phyloP scores from a whole-genome alignment of 371 early-diverging fungal genomes.

The Blakeslea trispora region DNA sequence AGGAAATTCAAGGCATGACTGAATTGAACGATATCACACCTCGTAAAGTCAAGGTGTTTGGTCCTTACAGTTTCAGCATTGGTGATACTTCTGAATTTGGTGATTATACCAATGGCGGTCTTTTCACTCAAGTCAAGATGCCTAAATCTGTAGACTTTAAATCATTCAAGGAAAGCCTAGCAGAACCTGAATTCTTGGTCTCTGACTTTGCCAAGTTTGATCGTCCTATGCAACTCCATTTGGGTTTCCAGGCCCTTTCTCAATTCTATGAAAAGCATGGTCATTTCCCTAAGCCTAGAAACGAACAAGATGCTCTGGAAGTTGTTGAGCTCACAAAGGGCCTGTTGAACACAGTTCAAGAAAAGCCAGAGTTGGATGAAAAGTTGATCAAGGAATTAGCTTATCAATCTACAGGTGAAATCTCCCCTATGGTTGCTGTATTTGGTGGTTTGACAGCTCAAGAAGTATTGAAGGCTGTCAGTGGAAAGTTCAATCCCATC shows the following conservation, averaged over 20 bases:
- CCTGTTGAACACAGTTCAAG: slow-evolving; percentile 49
- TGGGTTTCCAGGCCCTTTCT: slow-evolving; percentile 93
- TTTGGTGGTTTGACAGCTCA: slow-evolving; percentile 99
- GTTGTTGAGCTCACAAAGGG: slow-evolving; percentile 60
- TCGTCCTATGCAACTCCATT: slow-evolving; percentile 87
- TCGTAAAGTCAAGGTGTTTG: slow-evolving; percentile 81
- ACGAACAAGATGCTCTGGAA: slow-evolving; percentile 71
- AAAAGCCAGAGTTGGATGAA: slow-evolving; percentile 81
- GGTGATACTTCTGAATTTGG: slow-evolving; percentile 83
- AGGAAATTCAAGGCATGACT: slow-evolving; percentile 92
- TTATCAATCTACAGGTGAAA: slow-evolving; percentile 85
- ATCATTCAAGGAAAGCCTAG: slow-evolving; percentile 76
- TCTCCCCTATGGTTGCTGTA: slow-evolving; percentile 98
- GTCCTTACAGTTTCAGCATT: slow-evolving; percentile 95
- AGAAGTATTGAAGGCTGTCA: slow-evolving; percentile 96
- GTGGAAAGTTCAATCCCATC: slow-evolving; percentile 97
- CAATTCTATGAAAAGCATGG: slow-evolving; percentile 69
- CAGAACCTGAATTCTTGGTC: slow-evolving; percentile 81
- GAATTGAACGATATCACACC: slow-evolving; percentile 85
- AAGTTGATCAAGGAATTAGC: slow-evolving; percentile 87
- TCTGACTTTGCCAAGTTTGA: slow-evolving; percentile 98
- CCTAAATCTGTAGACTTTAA: slow-evolving; percentile 81
- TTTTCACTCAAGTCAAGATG: slow-evolving; percentile 94
- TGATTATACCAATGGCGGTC: slow-evolving; percentile 81
- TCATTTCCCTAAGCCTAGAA: slow-evolving; percentile 48